phyloP scores from a whole-genome alignment of 2,329 filamentous ascomycete genomes.

The Lachnellula arida region DNA sequence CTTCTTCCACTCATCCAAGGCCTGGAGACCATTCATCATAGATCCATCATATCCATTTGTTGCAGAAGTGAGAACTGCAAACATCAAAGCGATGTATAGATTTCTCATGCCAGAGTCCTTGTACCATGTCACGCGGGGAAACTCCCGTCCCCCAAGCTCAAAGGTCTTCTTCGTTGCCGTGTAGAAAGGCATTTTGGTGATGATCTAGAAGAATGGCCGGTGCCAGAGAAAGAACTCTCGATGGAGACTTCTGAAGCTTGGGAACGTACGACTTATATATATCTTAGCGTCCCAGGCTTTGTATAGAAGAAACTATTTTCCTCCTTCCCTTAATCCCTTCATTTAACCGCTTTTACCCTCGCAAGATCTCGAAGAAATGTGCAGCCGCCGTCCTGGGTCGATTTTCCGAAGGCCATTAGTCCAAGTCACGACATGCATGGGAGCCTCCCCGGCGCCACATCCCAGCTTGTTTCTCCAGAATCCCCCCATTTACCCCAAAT shows the following conservation, averaged over 20 bases:
- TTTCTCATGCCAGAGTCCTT: conserved; percentile 52
- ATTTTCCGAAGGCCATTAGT: background rate
- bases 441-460: conserved; percentile 9
- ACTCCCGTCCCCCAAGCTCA: conserved; percentile 28
- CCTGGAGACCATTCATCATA: conserved; percentile 44
- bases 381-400: conserved; percentile 8
- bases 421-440: background rate
- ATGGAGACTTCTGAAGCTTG: background rate
- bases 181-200: conserved; percentile 18
- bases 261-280: conserved; percentile 5
- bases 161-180: conserved; percentile 26
- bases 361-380: background rate
- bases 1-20: conserved; percentile 40
- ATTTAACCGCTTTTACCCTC: conserved; percentile 6
- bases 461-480: conserved; percentile 5
- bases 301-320: background rate
- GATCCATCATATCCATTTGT: conserved; percentile 42
- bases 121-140: conserved; percentile 42
- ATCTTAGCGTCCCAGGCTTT: background rate
- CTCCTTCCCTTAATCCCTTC: background rate
- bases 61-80: conserved; percentile 39
- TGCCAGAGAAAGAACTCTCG: conserved; percentile 1
- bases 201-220: background rate
- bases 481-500: conserved; percentile 9
- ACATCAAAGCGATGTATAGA: conserved; percentile 45